Evolutionary conservation across 2,329 filamentous ascomycete genomes (phyloP).

Genomic region (Xylariales sp.): DNA sequence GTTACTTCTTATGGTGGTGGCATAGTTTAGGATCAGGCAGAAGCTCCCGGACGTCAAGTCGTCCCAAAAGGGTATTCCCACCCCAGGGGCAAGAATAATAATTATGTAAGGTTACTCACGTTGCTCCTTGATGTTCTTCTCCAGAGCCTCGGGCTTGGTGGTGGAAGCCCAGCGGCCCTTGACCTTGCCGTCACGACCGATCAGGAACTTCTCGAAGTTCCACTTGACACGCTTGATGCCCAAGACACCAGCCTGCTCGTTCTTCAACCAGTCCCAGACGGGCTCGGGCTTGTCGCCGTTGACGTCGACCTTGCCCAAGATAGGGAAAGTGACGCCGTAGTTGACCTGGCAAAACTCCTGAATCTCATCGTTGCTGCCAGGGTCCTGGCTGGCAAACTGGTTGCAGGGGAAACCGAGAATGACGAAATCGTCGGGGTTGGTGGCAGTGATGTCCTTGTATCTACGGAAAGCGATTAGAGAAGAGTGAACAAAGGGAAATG

Average conservation of each 20-base stretch:
- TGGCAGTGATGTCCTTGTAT: conserved; percentile 76
- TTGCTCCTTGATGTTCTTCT: conserved; percentile 80
- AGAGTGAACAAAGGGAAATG: background rate
- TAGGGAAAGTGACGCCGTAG: conserved; percentile 92
- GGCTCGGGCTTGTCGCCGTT: conserved; percentile 87
- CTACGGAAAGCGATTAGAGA: conserved; percentile 29
- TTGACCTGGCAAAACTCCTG: conserved; percentile 90
- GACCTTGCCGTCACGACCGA: conserved; percentile 87
- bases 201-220: conserved; percentile 99
- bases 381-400: conserved; percentile 94
- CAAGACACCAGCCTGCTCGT: conserved; percentile 81
- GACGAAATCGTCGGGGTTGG: conserved; percentile 80
- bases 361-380: conserved; percentile 83
- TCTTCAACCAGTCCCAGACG: conserved; percentile 81
- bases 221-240: conserved; percentile 95
- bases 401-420: conserved; percentile 98
- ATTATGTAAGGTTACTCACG: conserved; percentile 23
- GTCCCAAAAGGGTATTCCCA: background rate
- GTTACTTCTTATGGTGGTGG: background rate
- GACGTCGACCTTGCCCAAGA: conserved; percentile 92
- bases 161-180: conserved; percentile 87
- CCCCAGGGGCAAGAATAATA: background rate
- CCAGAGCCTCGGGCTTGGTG: conserved; percentile 85
- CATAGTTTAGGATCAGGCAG: background rate
- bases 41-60: background rate